phyloP scores from a whole-genome alignment of 169 alveolate species.

The Plasmodium blacklocki region DNA sequence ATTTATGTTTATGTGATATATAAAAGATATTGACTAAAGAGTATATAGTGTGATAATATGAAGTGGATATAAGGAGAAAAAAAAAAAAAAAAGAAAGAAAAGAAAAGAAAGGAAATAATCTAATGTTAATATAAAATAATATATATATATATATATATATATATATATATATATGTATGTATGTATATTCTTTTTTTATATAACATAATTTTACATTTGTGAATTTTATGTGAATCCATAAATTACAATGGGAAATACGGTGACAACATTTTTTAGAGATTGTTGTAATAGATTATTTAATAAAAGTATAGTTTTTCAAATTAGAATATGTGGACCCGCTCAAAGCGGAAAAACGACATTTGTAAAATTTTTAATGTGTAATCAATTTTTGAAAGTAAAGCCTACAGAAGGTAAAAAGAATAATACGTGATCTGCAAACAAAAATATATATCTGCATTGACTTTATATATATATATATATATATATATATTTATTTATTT shows the following conservation, averaged over 20 bases:
- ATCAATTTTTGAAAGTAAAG: slow-evolving; percentile 64
- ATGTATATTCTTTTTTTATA: neutral
- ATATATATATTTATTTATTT: neutral
- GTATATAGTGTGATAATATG: no score
- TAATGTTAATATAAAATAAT: no score
- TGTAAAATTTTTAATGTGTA: slow-evolving; percentile 38
- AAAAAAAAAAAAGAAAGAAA: neutral
- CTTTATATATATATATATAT: neutral
- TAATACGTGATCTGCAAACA: no score
- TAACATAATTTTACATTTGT: no score
- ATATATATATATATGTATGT: neutral
- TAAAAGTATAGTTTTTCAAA: slow-evolving; percentile 52
- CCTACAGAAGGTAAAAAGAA: slow-evolving; percentile 60
- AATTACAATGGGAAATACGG: slow-evolving; percentile 47
- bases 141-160: slow-evolving; percentile 10
- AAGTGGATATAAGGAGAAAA: neutral
- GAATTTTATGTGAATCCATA: no score
- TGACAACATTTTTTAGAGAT: slow-evolving; percentile 25
- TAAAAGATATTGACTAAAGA: no score
- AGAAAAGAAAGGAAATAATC: no score
- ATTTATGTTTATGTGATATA: no score
- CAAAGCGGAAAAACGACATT: slow-evolving; percentile 73
- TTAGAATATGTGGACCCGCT: slow-evolving; percentile 75
- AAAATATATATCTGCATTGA: no score
- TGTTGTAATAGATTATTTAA: slow-evolving; percentile 53